A percentile compares a stretch with the other conserved stretches of the same genome.
phyloP scores from a whole-genome alignment of 345 rosid genomes.

The Firmiana major region DNA sequence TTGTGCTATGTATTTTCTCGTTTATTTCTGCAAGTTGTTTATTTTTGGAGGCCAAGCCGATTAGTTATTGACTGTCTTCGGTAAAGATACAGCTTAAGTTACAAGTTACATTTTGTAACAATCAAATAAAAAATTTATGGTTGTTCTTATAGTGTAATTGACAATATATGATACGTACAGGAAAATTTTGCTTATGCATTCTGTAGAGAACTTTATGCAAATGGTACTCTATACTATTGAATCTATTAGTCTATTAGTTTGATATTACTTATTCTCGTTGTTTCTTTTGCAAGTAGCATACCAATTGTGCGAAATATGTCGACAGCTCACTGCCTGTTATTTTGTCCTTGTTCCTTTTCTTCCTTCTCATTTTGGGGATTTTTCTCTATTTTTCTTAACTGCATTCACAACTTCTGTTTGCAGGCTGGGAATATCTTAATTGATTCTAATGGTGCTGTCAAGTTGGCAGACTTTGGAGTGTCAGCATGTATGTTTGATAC shows the following conservation, averaged over 20 bases:
- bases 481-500: slow-evolving; percentile 98
- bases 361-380: neutral
- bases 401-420: slow-evolving; percentile 20
- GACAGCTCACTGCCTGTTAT: neutral
- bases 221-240: neutral
- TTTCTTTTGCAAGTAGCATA: neutral
- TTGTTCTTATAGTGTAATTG: neutral
- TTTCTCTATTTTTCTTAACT: slow-evolving; percentile 13
- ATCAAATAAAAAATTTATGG: neutral
- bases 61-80: neutral
- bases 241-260: neutral
- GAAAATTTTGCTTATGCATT: neutral
- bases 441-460: slow-evolving; percentile 75
- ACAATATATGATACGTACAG: neutral
- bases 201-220: neutral
- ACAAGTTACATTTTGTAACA: neutral
- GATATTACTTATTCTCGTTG: neutral
- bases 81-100: neutral
- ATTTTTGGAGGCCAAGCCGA: neutral
- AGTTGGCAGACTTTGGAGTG: slow-evolving; percentile 96
- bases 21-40: neutral
- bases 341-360: slow-evolving; percentile 4
- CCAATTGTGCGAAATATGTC: neutral
- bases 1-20: neutral
- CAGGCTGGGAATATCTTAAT: slow-evolving; percentile 96